Base-by-base conservation (phyloP, 306 rosid genomes). In the Luffa acutangula region DNA sequence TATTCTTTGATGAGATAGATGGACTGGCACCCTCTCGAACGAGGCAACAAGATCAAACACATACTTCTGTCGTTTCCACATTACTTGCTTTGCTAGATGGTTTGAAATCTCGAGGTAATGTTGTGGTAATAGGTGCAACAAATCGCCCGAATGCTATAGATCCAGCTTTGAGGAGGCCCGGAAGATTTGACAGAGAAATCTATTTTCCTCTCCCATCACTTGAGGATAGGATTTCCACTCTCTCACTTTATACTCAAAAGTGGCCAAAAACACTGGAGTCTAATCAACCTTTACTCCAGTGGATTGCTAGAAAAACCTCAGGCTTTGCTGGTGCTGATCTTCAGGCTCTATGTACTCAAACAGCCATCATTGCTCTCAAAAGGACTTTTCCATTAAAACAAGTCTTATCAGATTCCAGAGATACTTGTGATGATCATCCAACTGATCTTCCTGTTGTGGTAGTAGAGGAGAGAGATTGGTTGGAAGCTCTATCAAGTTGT, bases 81-180 rank as follows among this genome's bases (percentile, higher is more conserved):
- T 84, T 94, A 90, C 96, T 94, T 88, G 98, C 98, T 84, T 80
- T 94, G 85, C 90, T 94, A 97, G 98, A 94, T 81, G 98, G 98
- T 77, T 93, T 94, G 82, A 97, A 94, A 80, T 92, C 97, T 78
- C 97, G 98, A 54, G 97, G 98, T 42, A 92, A 87, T 85, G 98
- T 92, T 14, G 94, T 92, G 76, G 89, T 94, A 72, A 94, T 94
- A 54, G 98, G 98, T 62, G 98, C 98, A 41, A 94, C 98, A 69
- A 94, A 94, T 80, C 92, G 97, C 78, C 91, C 92, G 71, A 97
- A 94, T 79, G 97, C 94, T 49, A 90, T 94, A 49, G 97, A 94
- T 85, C 94, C 96, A 70, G 97, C 98, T 75, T 85, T 94, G 83
- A 90, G 97, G 12, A 96, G 97, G 48, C 98, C 96, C 20, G 98